Base-by-base conservation (phyloP, 129 eudicot genomes). In the Helichrysum umbraculigerum region DNA sequence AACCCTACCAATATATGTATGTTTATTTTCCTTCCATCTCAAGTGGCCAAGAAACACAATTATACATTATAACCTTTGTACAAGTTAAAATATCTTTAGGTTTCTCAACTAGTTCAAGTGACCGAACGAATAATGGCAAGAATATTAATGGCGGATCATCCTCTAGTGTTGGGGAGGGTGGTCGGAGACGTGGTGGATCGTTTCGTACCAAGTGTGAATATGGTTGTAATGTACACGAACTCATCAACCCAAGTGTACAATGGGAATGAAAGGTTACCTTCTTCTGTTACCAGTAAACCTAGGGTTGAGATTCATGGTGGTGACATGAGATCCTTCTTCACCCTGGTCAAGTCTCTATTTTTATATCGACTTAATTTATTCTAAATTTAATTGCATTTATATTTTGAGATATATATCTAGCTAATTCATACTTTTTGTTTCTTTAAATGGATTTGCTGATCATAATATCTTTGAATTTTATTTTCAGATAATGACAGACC, bases 401-500 rank as follows among this genome's bases (percentile, higher is more conserved):
- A 25, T 25, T 25, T 25, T 25, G 28, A 25, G 28, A 25, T 25
- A 25, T 25, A 25, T 25, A 25, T 25, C 28, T 25, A 25, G 0
- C 28, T 25, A 25, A 25, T 0, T 25, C 28, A 25, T 1, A 25
- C 28, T 25, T 25, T 25, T 25, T 25, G 28, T 25, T 25, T 25
- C 28, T 25, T 25, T 25, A 25, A 25, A 25, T 25, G 28, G 28
- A 25, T 25, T 25, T 25, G 28, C 28, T 25, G 28, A 1, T 4
- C 0, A 51, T 16, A 32, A 52, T 52, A 3, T 42, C 3, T 1
- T 42, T 42, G 15, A 42, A 42, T 42, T 42, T 7, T 1, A 25
- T 9, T 74, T 39, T 34, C 83, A 91, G 97, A 79, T 92, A 73
- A 89, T 92, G 97, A 89, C 89, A 39, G 97, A 92, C 66, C 97